Percentiles rank a stretch among this genome's conserved stretches.
Conservation (phyloP, 1,284 basidiomycete genomes). For the Papiliotrema laurentii region DNA sequence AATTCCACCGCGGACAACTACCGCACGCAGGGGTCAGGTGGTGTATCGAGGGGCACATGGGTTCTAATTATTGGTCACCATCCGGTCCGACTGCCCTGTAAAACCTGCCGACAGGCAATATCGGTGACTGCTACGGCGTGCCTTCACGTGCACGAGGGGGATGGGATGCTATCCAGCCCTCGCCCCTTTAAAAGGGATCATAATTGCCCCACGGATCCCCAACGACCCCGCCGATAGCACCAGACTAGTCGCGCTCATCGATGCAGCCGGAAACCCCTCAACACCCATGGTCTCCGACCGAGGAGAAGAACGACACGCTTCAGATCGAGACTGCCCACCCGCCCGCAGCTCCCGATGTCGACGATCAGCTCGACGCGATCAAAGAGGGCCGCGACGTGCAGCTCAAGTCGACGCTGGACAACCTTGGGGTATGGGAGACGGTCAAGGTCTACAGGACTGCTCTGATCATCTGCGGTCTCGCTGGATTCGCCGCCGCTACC, state of each 20-base stretch:
- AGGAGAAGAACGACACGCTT: neutral
- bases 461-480: constrained; percentile 15
- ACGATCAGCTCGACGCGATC: neutral
- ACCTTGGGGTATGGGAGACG: constrained; percentile 7
- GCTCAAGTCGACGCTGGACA: constrained; percentile 21
- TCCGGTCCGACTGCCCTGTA: too few species aligned
- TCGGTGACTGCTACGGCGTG: too few species aligned
- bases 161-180: too few species aligned
- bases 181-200: neutral
- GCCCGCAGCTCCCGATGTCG: neutral
- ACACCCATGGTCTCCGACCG: neutral
- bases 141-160: too few species aligned
- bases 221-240: neutral
- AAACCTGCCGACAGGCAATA: too few species aligned
- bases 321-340: neutral
- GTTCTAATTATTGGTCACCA: too few species aligned
- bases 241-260: too few species aligned
- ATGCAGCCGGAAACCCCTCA: neutral
- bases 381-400: neutral
- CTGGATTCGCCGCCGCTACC: constrained; percentile 16
- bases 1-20: too few species aligned
- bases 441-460: constrained; percentile 11
- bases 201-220: neutral
- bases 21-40: too few species aligned
- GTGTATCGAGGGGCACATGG: too few species aligned